Conservation (phyloP, 768 basidiomycete genomes). For the Xerocomus potaroensis region DNA sequence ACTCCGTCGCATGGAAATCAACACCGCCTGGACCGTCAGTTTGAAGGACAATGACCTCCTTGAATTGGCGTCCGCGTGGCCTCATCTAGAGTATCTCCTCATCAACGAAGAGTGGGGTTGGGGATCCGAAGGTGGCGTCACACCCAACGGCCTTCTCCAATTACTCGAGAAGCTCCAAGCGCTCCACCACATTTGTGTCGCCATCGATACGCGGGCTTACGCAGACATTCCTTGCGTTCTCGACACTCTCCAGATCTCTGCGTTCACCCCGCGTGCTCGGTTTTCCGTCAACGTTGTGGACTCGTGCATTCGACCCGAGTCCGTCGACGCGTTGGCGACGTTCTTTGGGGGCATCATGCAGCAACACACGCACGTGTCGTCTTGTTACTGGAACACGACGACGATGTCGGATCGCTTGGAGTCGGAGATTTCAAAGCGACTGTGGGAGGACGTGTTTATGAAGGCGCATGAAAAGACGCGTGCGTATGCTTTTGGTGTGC, state of each 20-base stretch:
- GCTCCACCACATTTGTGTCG: background rate
- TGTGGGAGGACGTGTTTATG: conserved; percentile 21
- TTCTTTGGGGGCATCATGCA: conserved; percentile 17
- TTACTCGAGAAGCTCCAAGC: conserved; percentile 9
- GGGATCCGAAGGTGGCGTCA: conserved; percentile 13
- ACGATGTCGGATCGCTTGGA: conserved; percentile 11
- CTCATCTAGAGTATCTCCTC: conserved; percentile 11
- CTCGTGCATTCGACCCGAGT: conserved; percentile 13
- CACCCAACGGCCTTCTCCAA: conserved; percentile 14
- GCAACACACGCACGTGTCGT: background rate
- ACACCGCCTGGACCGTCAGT: conserved; percentile 8
- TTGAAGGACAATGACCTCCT: conserved; percentile 11
- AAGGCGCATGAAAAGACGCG: conserved; percentile 6
- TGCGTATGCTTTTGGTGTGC: background rate
- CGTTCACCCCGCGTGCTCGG: background rate
- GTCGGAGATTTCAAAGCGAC: conserved; percentile 8
- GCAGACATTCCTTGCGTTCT: background rate
- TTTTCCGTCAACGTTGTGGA: conserved; percentile 16
- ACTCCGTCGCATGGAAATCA: conserved; percentile 12
- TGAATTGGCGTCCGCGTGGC: conserved; percentile 16
- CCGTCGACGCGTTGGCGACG: conserved; percentile 13
- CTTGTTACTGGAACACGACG: conserved; percentile 9
- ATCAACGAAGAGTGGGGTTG: conserved; percentile 22
- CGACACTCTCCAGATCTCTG: background rate
- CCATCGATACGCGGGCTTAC: conserved; percentile 10